Evolutionary conservation across 441 rosid genomes (phyloP).

Genomic region (Heliophila coronopifolia): DNA sequence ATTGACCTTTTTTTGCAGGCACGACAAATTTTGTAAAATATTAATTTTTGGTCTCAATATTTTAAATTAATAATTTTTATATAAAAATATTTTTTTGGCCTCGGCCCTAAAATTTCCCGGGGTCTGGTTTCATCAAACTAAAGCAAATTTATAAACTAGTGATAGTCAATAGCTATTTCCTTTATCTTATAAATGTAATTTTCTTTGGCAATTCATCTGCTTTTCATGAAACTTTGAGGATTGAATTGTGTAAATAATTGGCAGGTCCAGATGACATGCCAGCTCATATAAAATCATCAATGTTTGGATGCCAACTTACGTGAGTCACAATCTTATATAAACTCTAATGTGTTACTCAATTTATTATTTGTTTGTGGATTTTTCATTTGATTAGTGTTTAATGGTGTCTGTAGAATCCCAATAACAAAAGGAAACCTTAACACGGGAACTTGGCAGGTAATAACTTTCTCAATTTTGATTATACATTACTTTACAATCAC

Average conservation of each 20-base stretch:
- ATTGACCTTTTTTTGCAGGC: too few relatives aligned
- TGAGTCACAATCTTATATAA: slow-evolving; percentile 26
- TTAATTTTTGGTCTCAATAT: too few relatives aligned
- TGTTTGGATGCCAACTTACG: slow-evolving; percentile 84
- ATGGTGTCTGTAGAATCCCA: slow-evolving; percentile 57
- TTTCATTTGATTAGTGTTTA: slow-evolving; percentile 2
- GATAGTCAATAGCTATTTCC: background rate
- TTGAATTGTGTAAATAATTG: slow-evolving; percentile 18
- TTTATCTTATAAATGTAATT: background rate
- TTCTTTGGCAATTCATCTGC: too few relatives aligned
- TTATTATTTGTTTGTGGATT: slow-evolving; percentile 4
- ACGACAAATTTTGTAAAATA: too few relatives aligned
- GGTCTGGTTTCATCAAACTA: background rate
- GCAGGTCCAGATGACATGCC: slow-evolving; percentile 97
- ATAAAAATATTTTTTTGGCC: too few relatives aligned
- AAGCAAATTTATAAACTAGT: background rate
- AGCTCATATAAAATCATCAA: slow-evolving; percentile 85
- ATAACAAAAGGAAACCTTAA: slow-evolving; percentile 74
- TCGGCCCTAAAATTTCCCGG: too few relatives aligned
- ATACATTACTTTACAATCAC: slow-evolving; percentile 1
- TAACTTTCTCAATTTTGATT: background rate
- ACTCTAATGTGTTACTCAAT: background rate
- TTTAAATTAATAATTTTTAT: too few relatives aligned
- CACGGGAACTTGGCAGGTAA: slow-evolving; percentile 97
- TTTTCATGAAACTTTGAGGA: too few relatives aligned